These are phyloP conservation scores for Solanum medicagineum DNA, from an alignment of 257 asterid species.

Conservation along the genomic window DNA sequence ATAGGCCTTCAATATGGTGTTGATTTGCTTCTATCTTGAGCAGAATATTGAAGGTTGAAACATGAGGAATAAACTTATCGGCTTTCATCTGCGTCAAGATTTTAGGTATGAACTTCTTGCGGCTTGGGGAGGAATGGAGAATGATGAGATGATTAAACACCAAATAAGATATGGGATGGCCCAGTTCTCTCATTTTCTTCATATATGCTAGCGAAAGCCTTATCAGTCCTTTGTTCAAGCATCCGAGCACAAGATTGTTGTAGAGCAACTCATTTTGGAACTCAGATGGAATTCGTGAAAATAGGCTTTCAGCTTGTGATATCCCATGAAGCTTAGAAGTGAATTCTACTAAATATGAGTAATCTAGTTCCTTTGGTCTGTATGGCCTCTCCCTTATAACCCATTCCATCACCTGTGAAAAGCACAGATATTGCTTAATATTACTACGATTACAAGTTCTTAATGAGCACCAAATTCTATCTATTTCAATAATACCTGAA, in stretches of 20 bases:
- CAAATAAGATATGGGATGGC: conserved; percentile 53
- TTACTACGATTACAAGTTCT: not conserved
- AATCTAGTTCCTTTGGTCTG: conserved; percentile 65
- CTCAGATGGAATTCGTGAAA: conserved; percentile 60
- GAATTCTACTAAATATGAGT: conserved; percentile 70
- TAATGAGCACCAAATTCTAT: not conserved
- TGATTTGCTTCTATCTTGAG: conserved; percentile 70
- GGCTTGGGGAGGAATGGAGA: conserved; percentile 64
- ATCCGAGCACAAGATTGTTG: conserved; percentile 79
- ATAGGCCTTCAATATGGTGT: conserved; percentile 59
- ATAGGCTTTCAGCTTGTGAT: conserved; percentile 58
- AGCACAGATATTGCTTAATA: not conserved
- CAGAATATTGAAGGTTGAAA: conserved; percentile 64
- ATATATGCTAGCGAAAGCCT: conserved; percentile 64
- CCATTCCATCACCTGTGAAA: conserved; percentile 89
- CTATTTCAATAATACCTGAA: not conserved
- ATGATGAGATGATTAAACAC: conserved; percentile 82
- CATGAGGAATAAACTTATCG: conserved; percentile 62
- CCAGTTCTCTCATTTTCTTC: conserved; percentile 87
- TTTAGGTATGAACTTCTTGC: conserved; percentile 48
- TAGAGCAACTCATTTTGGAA: conserved; percentile 57
- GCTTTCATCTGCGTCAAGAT: conserved; percentile 79
- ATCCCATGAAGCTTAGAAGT: conserved; percentile 82
- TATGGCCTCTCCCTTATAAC: conserved; percentile 91
- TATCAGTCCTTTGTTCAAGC: conserved; percentile 69